Conservation (phyloP, 2,329 filamentous ascomycete genomes). For the Epichloe bromicola region DNA sequence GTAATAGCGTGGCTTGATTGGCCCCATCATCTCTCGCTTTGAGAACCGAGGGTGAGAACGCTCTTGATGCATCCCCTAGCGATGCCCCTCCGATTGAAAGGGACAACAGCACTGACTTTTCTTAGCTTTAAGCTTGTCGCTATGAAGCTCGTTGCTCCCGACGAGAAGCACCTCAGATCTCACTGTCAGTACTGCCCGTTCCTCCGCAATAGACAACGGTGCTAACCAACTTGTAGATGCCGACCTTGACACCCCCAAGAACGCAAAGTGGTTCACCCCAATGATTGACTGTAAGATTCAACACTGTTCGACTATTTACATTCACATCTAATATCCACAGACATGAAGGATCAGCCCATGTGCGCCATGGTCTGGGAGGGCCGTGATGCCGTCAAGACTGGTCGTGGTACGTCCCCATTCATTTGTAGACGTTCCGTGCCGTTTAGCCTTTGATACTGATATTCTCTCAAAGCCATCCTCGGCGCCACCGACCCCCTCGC, state of each 20-base stretch:
- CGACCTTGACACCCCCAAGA: slow-evolving; percentile 52
- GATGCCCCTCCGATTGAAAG: neutral
- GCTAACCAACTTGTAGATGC: slow-evolving; percentile 41
- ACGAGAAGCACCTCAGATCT: slow-evolving; percentile 92
- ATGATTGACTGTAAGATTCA: slow-evolving; percentile 72
- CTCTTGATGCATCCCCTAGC: neutral
- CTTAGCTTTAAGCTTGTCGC: slow-evolving; percentile 78
- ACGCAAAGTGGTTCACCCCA: slow-evolving; percentile 94
- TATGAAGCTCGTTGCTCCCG: slow-evolving; percentile 85
- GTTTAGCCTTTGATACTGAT: slow-evolving; percentile 4
- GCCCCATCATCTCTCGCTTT: slow-evolving; percentile 95
- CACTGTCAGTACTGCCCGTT: slow-evolving; percentile 51
- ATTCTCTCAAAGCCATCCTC: slow-evolving; percentile 53
- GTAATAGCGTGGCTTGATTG: slow-evolving; percentile 81
- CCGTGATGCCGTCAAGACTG: slow-evolving; percentile 97
- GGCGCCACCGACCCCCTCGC: slow-evolving; percentile 97
- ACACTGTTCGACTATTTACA: neutral
- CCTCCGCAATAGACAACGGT: slow-evolving; percentile 4
- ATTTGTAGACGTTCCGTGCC: neutral
- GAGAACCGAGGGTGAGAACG: slow-evolving; percentile 73
- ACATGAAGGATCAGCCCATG: slow-evolving; percentile 45
- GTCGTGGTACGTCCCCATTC: slow-evolving; percentile 52
- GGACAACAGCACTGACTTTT: neutral
- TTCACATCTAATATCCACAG: neutral
- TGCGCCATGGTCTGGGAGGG: slow-evolving; percentile 99